Conservation (phyloP, 352 stramenopile genomes). For the Globisporangium emineosum region DNA sequence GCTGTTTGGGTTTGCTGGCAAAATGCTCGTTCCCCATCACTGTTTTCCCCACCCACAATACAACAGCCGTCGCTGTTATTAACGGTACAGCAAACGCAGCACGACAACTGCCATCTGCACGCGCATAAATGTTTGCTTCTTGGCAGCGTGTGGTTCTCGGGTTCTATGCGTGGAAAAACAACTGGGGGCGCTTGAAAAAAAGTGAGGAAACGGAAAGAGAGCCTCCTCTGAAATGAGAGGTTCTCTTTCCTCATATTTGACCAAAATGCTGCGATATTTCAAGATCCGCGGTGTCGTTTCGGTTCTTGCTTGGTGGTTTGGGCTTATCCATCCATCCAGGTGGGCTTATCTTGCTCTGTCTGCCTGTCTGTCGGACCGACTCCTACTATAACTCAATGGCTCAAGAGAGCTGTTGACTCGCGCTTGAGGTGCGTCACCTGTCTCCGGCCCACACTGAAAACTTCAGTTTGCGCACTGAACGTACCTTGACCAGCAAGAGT, state of each 20-base stretch:
- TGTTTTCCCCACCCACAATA: no score
- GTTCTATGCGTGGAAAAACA: background rate
- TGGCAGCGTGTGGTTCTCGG: background rate
- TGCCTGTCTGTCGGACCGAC: background rate
- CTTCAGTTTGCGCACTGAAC: background rate
- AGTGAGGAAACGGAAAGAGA: no score
- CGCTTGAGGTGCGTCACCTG: background rate
- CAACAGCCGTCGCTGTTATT: background rate
- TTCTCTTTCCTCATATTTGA: background rate
- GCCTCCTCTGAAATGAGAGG: no score
- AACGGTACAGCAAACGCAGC: background rate
- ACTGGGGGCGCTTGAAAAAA: background rate
- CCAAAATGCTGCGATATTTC: background rate
- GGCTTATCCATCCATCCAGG: constrained; percentile 2
- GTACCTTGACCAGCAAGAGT: background rate
- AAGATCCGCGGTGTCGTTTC: background rate
- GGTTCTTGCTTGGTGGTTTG: background rate
- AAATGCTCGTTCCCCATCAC: no score
- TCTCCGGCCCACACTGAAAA: background rate
- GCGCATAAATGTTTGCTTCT: background rate
- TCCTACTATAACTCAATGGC: background rate
- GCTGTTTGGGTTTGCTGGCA: background rate
- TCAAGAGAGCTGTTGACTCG: background rate
- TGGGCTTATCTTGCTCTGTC: background rate
- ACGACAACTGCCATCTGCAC: background rate